These are phyloP conservation scores for Tuber calosporum DNA, from an alignment of 495 filamentous ascomycete genomes.

Conservation along the genomic window DNA sequence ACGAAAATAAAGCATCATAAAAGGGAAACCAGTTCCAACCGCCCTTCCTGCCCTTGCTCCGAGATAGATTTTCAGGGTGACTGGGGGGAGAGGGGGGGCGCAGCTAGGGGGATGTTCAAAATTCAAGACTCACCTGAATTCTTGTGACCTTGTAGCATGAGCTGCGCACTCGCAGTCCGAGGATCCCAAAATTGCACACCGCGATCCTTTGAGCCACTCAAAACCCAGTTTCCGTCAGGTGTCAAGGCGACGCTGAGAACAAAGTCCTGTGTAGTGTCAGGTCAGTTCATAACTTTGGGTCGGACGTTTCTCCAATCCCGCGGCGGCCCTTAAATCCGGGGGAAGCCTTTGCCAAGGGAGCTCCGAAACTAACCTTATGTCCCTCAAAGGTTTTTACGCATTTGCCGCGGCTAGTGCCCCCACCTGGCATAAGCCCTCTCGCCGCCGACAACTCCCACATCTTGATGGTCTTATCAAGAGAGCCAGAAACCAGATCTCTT, in stretches of 20 bases:
- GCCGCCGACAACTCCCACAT: constrained; percentile 80
- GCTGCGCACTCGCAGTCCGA: constrained; percentile 73
- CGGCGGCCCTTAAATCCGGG: constrained; percentile 12
- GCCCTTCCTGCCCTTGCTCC: constrained; percentile 22
- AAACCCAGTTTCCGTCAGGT: constrained; percentile 79
- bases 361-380: constrained; percentile 61
- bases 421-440: constrained; percentile 55
- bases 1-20: constrained; percentile 29
- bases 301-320: constrained; percentile 28
- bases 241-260: constrained; percentile 83
- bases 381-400: constrained; percentile 86
- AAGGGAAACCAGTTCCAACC: constrained; percentile 27
- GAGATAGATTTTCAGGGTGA: constrained; percentile 29
- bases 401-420: constrained; percentile 64
- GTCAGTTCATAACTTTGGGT: constrained; percentile 22
- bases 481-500: constrained; percentile 78
- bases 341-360: constrained; percentile 17
- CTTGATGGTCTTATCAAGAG: constrained; percentile 91
- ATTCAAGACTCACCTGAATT: constrained; percentile 58
- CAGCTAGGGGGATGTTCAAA: constrained; percentile 8
- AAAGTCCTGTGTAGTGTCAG: constrained; percentile 58
- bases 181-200: constrained; percentile 94
- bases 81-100: constrained; percentile 18
- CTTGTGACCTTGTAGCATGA: constrained; percentile 91
- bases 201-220: constrained; percentile 84